Percentiles rank a stretch among this genome's conserved stretches.
These are phyloP conservation scores for Cutaneotrichosporon sp. DNA, from an alignment of 1,284 basidiomycete genomes.

Conservation along the genomic window DNA sequence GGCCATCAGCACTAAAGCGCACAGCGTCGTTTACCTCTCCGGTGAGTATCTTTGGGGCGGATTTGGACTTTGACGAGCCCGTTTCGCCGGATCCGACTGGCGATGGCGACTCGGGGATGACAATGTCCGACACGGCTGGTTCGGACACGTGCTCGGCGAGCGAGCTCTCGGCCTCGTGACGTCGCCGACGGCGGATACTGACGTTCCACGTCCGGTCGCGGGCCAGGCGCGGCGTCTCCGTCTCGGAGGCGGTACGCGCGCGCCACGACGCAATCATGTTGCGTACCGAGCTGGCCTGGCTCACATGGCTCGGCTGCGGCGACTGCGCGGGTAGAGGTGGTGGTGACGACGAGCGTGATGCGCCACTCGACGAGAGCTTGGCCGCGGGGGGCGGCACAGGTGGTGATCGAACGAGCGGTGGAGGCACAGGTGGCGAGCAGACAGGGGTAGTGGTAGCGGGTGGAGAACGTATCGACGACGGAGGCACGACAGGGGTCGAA, in stretches of 20 bases:
- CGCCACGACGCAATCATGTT: conserved; percentile 71
- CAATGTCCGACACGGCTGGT: background rate
- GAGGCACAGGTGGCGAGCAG: no score
- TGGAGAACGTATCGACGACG: background rate
- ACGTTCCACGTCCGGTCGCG: conserved; percentile 53
- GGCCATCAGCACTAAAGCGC: background rate
- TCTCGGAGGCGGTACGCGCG: conserved; percentile 12
- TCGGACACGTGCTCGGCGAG: conserved; percentile 6
- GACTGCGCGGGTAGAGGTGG: conserved; percentile 24
- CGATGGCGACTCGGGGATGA: background rate
- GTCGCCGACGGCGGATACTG: conserved; percentile 58
- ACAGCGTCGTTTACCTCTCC: conserved; percentile 56
- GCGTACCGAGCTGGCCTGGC: conserved; percentile 51
- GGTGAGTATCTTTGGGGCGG: conserved; percentile 7
- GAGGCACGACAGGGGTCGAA: no score
- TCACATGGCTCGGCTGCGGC: conserved; percentile 35
- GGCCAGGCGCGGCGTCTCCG: background rate
- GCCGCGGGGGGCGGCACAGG: no score
- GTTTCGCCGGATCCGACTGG: background rate
- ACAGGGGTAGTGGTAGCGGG: background rate
- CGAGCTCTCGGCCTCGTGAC: conserved; percentile 43
- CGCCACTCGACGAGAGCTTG: no score
- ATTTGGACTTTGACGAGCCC: background rate
- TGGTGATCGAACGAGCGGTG: no score
- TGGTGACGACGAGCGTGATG: no score